Evolutionary conservation across 2,329 filamentous ascomycete species (phyloP).

Genomic region (Diaporthe citrichinensis): DNA sequence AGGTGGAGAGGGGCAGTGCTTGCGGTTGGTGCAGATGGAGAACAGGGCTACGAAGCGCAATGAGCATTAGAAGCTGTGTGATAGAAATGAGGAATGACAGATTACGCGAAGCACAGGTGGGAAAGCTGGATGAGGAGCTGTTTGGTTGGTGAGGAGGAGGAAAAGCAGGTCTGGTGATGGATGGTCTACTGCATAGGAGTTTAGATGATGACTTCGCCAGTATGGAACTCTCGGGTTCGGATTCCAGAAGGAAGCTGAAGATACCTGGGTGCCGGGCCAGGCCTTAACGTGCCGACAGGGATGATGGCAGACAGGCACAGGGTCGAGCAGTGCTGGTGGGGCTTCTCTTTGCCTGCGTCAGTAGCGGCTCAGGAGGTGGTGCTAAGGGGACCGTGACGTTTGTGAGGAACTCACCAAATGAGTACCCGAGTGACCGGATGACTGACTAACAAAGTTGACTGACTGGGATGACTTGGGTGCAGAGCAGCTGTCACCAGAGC

Average conservation of each 20-base stretch:
- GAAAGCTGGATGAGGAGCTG: neutral
- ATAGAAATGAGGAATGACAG: neutral
- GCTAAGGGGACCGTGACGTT: neutral
- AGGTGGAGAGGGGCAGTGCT: constrained; percentile 33
- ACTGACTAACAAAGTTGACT: neutral
- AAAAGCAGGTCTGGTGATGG: neutral
- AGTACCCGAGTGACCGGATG: neutral
- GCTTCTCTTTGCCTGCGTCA: neutral
- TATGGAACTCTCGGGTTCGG: constrained; percentile 1
- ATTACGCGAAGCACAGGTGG: neutral
- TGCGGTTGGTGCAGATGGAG: constrained; percentile 3
- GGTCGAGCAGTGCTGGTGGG: constrained; percentile 19
- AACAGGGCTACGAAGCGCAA: neutral
- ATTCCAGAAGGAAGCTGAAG: constrained; percentile 12
- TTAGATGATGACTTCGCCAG: neutral
- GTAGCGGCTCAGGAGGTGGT: neutral
- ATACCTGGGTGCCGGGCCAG: neutral
- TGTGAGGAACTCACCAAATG: neutral
- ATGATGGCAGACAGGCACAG: constrained; percentile 15
- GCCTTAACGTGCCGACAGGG: constrained; percentile 11
- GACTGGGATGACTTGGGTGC: neutral
- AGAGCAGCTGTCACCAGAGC: neutral
- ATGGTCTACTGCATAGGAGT: neutral
- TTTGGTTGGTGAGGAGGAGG: neutral
- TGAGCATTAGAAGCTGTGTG: constrained; percentile 7